phyloP scores from a whole-genome alignment of 169 alveolate species.

The Cryptosporidium andersoni region DNA sequence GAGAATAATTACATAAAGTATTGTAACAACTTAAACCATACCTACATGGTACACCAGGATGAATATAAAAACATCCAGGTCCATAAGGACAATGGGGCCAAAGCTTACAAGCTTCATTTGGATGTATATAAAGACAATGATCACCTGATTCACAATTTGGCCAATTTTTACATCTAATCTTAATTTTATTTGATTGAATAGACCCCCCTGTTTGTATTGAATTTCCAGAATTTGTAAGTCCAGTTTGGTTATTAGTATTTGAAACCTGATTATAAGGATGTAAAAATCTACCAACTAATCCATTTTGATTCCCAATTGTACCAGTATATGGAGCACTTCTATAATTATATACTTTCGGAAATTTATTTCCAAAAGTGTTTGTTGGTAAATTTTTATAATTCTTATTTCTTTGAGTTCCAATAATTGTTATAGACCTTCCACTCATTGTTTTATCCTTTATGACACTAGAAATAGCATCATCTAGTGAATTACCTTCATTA shows the following conservation, averaged over 20 bases:
- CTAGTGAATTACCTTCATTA: slow-evolving; percentile 22
- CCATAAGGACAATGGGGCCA: slow-evolving; percentile 70
- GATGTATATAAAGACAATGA: slow-evolving; percentile 66
- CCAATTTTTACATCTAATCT: slow-evolving; percentile 64
- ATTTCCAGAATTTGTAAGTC: not conserved
- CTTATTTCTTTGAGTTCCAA: not conserved
- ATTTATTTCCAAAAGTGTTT: slow-evolving; percentile 3
- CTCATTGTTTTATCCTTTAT: slow-evolving; percentile 29
- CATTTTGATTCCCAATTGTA: not conserved
- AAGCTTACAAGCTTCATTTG: slow-evolving; percentile 59
- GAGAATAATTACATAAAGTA: slow-evolving; percentile 40
- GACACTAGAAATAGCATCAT: slow-evolving; percentile 68
- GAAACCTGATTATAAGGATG: too few species aligned
- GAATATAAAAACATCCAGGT: slow-evolving; percentile 70
- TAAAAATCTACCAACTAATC: too few species aligned
- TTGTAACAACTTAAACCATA: slow-evolving; percentile 58
- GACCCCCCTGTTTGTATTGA: slow-evolving; percentile 17
- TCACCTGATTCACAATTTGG: slow-evolving; percentile 67
- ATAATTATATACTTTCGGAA: slow-evolving; percentile 19
- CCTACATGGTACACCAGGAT: slow-evolving; percentile 68
- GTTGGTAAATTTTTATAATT: not conserved
- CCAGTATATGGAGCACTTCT: slow-evolving; percentile 65
- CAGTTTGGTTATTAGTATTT: too few species aligned
- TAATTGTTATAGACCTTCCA: slow-evolving; percentile 23
- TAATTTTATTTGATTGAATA: slow-evolving; percentile 1